Base-by-base conservation (phyloP, 257 asterid genomes). In the Salvia miltiorrhiza region DNA sequence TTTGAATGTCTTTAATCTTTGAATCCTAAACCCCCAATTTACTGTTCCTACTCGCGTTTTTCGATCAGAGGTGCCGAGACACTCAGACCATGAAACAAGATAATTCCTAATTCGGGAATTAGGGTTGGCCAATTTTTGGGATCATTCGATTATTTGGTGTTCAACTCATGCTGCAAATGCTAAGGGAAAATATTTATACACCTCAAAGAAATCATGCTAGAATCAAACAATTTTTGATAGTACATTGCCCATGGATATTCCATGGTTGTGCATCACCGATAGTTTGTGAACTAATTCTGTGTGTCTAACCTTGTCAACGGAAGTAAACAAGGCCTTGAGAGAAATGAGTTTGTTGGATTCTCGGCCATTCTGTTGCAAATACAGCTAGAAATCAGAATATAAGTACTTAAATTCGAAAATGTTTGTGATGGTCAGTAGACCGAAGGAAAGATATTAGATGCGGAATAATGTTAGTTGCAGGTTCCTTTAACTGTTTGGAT, bases 11-110 rank as follows among this genome's bases (percentile, higher is more conserved):
- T 45, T 47, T 24, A 13, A 24, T 13, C n/a, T 59, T 5, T 65
- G 16, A 65, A 55, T 52, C 72, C 66, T 57, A 55, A 70, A 52
- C 58, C 77, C 77, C 71, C 57, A 40, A 28, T 49, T 60, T 37
- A 40, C 57, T 26, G 28, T 68, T 16, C 63, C n/a, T 2, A 2
- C 26, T 2, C 19, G 37, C 3, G 4, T 28, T 26, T 9, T 44
- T 17, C 19, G 37, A 48, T 7, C 3, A 2, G 44, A 12, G 23
- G 13, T 26, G 30, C 19, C 49, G n/a, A 41, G 47, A n/a, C n/a
- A 12, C n/a, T n/a, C n/a, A 41, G 47, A 10, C 54, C 11, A 16
- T 47, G 54, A 7, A 47, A 47, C 54, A 16, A 6, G 9, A n/a
- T n/a, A n/a, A n/a, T n/a, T n/a, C n/a, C 11, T 50, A 20, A 20